These are phyloP conservation scores for Staphylotrichum longicolle DNA, from an alignment of 495 filamentous ascomycete species.

Conservation along the genomic window DNA sequence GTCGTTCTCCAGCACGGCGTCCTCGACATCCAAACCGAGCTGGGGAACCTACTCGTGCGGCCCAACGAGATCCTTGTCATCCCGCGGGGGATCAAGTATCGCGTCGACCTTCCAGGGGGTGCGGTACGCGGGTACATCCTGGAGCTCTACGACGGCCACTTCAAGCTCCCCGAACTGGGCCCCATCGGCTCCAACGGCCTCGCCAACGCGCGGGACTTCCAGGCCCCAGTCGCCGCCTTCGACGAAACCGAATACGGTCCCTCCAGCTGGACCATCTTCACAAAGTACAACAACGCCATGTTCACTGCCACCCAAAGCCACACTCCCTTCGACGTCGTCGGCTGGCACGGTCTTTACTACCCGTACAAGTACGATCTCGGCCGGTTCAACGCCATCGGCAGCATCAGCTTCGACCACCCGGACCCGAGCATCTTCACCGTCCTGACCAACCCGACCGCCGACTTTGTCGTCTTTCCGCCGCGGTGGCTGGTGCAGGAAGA, in stretches of 20 bases:
- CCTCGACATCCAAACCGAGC: constrained; percentile 81
- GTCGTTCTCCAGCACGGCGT: constrained; percentile 82
- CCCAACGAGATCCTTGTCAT: constrained; percentile 90
- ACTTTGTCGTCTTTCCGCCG: constrained; percentile 82
- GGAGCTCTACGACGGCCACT: constrained; percentile 84
- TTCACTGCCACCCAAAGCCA: constrained; percentile 70
- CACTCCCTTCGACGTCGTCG: constrained; percentile 79
- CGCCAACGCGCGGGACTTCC: constrained; percentile 86
- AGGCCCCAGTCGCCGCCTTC: constrained; percentile 75
- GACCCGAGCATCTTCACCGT: constrained; percentile 84
- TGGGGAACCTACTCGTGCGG: constrained; percentile 76
- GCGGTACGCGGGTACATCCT: constrained; percentile 80
- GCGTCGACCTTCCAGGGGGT: constrained; percentile 60
- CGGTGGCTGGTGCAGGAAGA: constrained; percentile 75
- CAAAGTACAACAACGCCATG: constrained; percentile 75
- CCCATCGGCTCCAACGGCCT: constrained; percentile 87
- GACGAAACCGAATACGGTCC: constrained; percentile 64
- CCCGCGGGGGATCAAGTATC: constrained; percentile 78
- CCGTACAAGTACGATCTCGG: constrained; percentile 87
- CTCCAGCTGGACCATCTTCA: constrained; percentile 40
- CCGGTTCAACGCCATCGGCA: constrained; percentile 74
- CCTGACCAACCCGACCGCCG: constrained; percentile 73
- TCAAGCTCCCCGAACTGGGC: constrained; percentile 79
- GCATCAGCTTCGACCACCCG: constrained; percentile 72
- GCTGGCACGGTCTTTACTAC: constrained; percentile 78